phyloP scores from a whole-genome alignment of 2,329 filamentous ascomycete species.

The Incumbomyces lentus region DNA sequence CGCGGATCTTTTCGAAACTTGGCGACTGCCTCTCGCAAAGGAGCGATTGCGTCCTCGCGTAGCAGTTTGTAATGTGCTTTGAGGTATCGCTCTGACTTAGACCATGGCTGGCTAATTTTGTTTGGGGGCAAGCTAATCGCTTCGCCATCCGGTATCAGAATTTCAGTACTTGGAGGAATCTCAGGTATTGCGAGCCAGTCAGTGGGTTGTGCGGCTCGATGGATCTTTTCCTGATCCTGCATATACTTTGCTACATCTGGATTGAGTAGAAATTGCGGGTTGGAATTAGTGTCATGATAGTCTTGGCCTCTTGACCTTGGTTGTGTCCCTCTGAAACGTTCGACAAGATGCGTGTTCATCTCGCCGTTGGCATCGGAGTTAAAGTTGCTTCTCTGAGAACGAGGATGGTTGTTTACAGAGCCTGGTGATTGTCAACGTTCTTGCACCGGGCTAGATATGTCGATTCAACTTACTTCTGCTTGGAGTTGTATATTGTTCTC shows the following conservation, averaged over 20 bases:
- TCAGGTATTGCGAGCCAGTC: constrained; percentile 31
- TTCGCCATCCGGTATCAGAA: constrained; percentile 23
- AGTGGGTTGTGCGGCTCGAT: constrained; percentile 22
- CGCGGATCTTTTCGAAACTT: constrained; percentile 43
- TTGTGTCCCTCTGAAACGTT: constrained; percentile 12
- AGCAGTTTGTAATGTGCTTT: constrained; percentile 64
- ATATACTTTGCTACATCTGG: constrained; percentile 18
- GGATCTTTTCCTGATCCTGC: constrained; percentile 23
- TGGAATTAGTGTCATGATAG: background rate
- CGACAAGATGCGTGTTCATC: constrained; percentile 17
- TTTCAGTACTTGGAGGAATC: constrained; percentile 31
- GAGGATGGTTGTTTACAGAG: background rate
- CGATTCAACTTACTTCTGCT: no score
- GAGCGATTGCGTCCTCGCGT: constrained; percentile 61
- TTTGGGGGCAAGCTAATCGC: constrained; percentile 41
- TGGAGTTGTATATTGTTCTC: background rate
- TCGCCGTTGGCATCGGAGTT: constrained; percentile 8
- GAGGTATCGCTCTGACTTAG: constrained; percentile 55
- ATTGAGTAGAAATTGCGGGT: constrained; percentile 7
- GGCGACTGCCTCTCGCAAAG: constrained; percentile 57
- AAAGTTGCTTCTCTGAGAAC: background rate
- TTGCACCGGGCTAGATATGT: no score
- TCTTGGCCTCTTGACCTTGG: background rate
- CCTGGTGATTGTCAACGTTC: no score
- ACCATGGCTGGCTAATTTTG: constrained; percentile 46